phyloP scores from a whole-genome alignment of 371 early-diverging fungal genomes.

The Sporodiniella umbellata region DNA sequence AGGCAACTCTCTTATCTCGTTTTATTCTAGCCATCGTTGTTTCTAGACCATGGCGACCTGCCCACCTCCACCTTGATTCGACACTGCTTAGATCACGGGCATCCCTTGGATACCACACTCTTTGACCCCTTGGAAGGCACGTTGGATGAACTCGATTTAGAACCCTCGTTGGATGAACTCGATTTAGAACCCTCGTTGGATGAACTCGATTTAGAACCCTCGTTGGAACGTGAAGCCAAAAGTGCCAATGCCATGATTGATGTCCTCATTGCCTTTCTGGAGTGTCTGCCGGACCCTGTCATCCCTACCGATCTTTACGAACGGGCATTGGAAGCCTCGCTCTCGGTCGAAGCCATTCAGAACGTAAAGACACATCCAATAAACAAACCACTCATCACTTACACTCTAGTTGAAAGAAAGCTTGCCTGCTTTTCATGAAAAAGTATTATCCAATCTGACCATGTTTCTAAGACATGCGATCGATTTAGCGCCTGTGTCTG shows the following conservation, averaged over 20 bases:
- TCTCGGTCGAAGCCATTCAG: constrained; percentile 37
- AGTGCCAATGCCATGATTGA: constrained; percentile 82
- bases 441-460: constrained; percentile 73
- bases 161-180: too few species aligned
- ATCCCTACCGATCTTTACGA: constrained; percentile 63
- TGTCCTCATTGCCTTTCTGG: constrained; percentile 69
- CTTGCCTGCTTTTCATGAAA: constrained; percentile 49
- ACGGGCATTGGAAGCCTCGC: constrained; percentile 61
- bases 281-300: constrained; percentile 73
- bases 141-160: too few species aligned
- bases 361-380: constrained; percentile 30
- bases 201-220: constrained; percentile 2
- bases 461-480: constrained; percentile 72
- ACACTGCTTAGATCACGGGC: constrained; percentile 82
- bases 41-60: constrained; percentile 67
- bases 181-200: constrained; percentile 9
- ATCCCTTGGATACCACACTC: constrained; percentile 60
- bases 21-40: too few species aligned
- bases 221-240: constrained; percentile 29
- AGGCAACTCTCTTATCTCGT: too few species aligned
- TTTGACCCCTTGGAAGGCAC: too few species aligned
- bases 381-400: constrained; percentile 1
- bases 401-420: constrained; percentile 14
- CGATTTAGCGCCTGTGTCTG: constrained; percentile 31
- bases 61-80: constrained; percentile 63